Evolutionary conservation across 306 rosid genomes (phyloP), one percentile per base, ranked within the genome.

Genomic region (Casuarina glauca): DNA sequence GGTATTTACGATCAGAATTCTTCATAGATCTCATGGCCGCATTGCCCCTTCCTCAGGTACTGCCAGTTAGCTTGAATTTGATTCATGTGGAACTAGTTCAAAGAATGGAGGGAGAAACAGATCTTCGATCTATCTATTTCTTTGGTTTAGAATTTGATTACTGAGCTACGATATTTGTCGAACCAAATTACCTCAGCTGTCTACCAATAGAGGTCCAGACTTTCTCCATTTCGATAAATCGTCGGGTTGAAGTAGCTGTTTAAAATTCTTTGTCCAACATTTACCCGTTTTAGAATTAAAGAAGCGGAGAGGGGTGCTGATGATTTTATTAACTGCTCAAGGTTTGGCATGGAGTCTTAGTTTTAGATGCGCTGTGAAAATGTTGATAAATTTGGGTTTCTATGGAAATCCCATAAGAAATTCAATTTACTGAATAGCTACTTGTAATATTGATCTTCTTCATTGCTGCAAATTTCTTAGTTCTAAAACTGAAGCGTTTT

Each of bases 41-140:
- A 11, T 79, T 89, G 69, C 98, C 98, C 80, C 97, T 94, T 88
- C 97, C 98, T 15, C 98, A 94, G 98, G 98, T 92, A 85, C 69
- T 41, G 6, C 71, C 17, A 17, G 17, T 42, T 67, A 9, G 71
- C 42, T 42, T 67, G 48, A 16, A 17, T 66, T 17, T 7, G 13
- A 39, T 66, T 41, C 20, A 13, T 41, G 49, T 66, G 70, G 49
- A 66, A 7, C 9, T 66, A 48, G 6, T 66, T 39, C 49, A 19
- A 5, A 58, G 35, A 20, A 26, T 10, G 15, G 17, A 67, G 9
- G 2, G 9, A 41, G 42, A 67, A 42, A 42, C 13, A 4, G n/a
- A 67, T 67, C 71, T 67, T 3, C 9, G 32, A 26, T 26, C 32
- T n/a, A 20, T 67, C 42, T 41, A 17, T 66, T 8, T 42, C 42